Conservation (phyloP, 768 basidiomycete genomes). For the Floccularia luteovirens region DNA sequence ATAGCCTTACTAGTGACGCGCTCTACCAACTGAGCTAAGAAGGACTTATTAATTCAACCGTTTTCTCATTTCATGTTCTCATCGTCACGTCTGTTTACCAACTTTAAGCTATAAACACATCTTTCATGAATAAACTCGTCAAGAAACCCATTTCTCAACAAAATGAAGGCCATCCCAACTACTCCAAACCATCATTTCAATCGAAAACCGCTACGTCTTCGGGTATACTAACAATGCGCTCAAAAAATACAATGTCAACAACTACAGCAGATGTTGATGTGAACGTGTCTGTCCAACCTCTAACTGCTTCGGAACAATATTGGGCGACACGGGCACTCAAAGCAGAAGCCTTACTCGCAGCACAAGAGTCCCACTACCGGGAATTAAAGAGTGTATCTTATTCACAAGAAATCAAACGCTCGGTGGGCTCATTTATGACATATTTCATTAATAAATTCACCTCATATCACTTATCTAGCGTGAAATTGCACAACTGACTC, state of each 20-base stretch:
- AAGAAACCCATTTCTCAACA: too few relatives aligned
- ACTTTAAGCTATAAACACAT: too few relatives aligned
- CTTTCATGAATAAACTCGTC: too few relatives aligned
- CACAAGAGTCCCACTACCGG: slow-evolving; percentile 36
- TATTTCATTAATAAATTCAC: background rate
- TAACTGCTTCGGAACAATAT: slow-evolving; percentile 40
- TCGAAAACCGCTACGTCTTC: too few relatives aligned
- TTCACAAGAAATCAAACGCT: slow-evolving; percentile 36
- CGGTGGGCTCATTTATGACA: slow-evolving; percentile 24
- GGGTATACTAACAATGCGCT: too few relatives aligned
- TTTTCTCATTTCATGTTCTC: too few relatives aligned
- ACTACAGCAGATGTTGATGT: too few relatives aligned
- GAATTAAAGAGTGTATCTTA: slow-evolving; percentile 37
- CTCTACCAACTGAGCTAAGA: slow-evolving; percentile 36
- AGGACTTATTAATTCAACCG: slow-evolving; percentile 13
- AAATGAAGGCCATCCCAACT: too few relatives aligned
- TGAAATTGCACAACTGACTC: slow-evolving; percentile 29
- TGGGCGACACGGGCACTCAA: slow-evolving; percentile 63
- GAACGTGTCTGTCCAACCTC: slow-evolving; percentile 11
- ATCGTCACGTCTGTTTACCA: too few relatives aligned
- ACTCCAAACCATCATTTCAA: too few relatives aligned
- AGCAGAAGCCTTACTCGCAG: slow-evolving; percentile 54
- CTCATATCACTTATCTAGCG: slow-evolving; percentile 23
- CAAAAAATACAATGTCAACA: too few relatives aligned
- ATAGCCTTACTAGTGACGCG: slow-evolving; percentile 29